A percentile compares a stretch with the other conserved stretches of the same genome.
These are phyloP conservation scores for Trichoderma lentiforme DNA, from an alignment of 2,329 filamentous ascomycete species.

Conservation along the genomic window DNA sequence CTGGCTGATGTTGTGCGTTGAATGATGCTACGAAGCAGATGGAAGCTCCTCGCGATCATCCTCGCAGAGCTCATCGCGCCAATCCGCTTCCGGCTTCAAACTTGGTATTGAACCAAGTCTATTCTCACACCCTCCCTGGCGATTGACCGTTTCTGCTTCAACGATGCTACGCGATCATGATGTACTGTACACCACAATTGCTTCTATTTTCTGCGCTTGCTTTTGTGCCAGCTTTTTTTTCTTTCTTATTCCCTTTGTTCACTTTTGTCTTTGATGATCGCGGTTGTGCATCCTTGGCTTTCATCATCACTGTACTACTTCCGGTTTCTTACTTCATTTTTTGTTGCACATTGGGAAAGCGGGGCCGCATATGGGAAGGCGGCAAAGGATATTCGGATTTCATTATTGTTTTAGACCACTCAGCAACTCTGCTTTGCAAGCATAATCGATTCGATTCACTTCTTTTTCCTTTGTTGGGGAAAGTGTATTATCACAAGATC, in stretches of 20 bases:
- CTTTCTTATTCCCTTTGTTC: neutral
- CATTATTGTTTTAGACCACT: neutral
- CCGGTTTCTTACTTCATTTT: neutral
- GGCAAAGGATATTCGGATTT: neutral
- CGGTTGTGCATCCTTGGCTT: neutral
- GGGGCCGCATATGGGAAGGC: neutral
- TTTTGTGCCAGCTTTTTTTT: neutral
- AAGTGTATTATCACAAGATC: constrained; percentile 8
- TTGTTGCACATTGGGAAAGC: neutral
- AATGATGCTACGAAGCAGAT: neutral
- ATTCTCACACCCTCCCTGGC: neutral
- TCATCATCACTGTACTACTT: constrained; percentile 8
- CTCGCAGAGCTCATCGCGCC: neutral
- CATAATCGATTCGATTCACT: neutral
- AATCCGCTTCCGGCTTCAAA: neutral
- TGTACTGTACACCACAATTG: constrained; percentile 1
- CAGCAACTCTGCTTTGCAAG: neutral
- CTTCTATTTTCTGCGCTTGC: neutral
- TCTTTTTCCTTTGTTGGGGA: neutral
- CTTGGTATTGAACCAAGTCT: neutral
- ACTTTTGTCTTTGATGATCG: neutral
- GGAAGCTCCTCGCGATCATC: neutral
- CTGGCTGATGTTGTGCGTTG: neutral
- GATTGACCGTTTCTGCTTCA: neutral
- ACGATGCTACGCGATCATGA: constrained; percentile 16